Conservation (phyloP, 345 rosid species). For the Leavenworthia alabamica region DNA sequence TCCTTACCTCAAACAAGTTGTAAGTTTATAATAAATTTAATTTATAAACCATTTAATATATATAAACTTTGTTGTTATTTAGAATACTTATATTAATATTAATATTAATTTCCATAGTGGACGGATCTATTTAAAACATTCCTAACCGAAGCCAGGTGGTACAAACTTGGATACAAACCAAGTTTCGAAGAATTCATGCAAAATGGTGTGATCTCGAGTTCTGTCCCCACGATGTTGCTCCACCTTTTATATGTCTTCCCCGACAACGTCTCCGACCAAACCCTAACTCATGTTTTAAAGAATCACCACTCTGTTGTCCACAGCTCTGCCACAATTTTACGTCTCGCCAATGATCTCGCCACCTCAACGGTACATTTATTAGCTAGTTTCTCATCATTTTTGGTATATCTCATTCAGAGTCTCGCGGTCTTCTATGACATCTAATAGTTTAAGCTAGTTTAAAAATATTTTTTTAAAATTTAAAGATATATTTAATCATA, state of each 20-base stretch:
- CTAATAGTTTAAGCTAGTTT: too few relatives aligned
- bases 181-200: constrained; percentile 35
- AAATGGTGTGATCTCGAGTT: constrained; percentile 32
- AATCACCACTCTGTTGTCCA: constrained; percentile 2
- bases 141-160: constrained; percentile 42
- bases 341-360: constrained; percentile 34
- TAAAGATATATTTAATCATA: too few relatives aligned
- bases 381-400: not conserved
- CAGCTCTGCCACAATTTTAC: constrained; percentile 22
- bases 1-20: constrained; percentile 33
- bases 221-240: constrained; percentile 14
- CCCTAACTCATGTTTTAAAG: not conserved
- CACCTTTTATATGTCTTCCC: constrained; percentile 3
- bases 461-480: too few relatives aligned
- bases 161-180: constrained; percentile 28
- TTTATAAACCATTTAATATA: not conserved
- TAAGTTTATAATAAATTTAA: constrained; percentile 3
- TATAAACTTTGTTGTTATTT: not conserved
- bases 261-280: constrained; percentile 17
- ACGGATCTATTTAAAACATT: constrained; percentile 29
- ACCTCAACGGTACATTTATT: constrained; percentile 30
- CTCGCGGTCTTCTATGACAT: too few relatives aligned
- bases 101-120: constrained; percentile 33
- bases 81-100: not conserved
- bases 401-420: not conserved